Conservation (phyloP, 148 eudicot genomes). For the Rhododendron griersonianum region DNA sequence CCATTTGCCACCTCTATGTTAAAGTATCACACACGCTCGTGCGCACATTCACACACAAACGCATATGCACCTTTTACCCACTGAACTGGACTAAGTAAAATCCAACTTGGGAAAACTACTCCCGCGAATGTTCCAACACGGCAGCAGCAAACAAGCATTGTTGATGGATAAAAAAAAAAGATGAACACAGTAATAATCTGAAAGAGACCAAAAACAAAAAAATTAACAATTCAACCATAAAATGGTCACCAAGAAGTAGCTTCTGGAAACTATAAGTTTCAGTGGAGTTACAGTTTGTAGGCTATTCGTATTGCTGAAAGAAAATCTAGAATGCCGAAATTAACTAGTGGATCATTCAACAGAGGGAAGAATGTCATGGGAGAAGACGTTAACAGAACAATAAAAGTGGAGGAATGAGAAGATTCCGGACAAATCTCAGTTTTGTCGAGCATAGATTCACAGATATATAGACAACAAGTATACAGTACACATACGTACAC, state of each 20-base stretch:
- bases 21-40: not conserved
- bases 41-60: not conserved
- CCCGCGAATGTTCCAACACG: not conserved
- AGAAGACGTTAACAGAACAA: not conserved
- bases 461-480: not conserved
- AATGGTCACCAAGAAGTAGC: not conserved
- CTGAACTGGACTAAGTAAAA: not conserved
- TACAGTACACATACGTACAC: not conserved
- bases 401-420: not conserved
- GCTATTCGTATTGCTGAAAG: not conserved
- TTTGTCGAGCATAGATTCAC: not conserved
- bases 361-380: not conserved
- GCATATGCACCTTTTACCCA: not conserved
- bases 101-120: not conserved
- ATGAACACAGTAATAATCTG: not conserved
- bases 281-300: not conserved
- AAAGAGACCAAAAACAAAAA: not conserved
- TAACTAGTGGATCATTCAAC: not conserved
- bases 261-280: not conserved
- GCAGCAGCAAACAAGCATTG: not conserved
- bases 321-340: not conserved
- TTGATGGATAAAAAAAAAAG: not conserved
- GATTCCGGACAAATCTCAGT: not conserved
- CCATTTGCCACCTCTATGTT: no score
- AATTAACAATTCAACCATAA: not conserved